Evolutionary conservation across 176 grass and related monocot genomes (phyloP), one percentile per base, ranked within the genome.

Genomic region (Poa pratensis): DNA sequence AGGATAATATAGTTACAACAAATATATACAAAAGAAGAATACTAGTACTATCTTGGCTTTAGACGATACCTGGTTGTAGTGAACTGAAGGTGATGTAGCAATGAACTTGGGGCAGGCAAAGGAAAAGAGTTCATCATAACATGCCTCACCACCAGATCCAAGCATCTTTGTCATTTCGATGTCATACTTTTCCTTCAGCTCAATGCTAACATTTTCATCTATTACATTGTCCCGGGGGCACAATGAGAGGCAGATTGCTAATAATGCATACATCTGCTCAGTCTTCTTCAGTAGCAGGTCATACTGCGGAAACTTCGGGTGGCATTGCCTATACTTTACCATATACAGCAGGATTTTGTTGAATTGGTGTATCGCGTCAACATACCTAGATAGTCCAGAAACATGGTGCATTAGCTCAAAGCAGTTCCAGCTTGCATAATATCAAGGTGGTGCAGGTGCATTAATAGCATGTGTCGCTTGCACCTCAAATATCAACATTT

Each of bases 51-150:
- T 46, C 40, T 71, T 24, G 24, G 69, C 68, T 72, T 72, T 72
- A 48, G 69, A 45, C 43, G 45, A 46, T 90, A 98, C 96, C 93
- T 95, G 96, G 79, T 98, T 98, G 70, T 95, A 95, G 60, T 95
- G 69, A 88, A 86, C 80, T 40, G 96, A 88, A 78, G 85, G 73
- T 37, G 89, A 90, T 76, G 96, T 90, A 82, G 89, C 91, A 84
- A 98, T 92, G 74, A 98, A 98, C 89, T 98, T 98, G 75, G 96
- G 96, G 83, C 96, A 98, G 19, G 93, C 93, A 55, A 94, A 92
- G 0, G 93, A 94, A 63, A 98, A 98, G 27, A 98, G 90, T 69
- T 95, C 96, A 79, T 94, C 90, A 87, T 95, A 94, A 51, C 85
- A 92, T 54, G 89, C 93, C 43, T 94, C 91, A 80, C 90, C 96